Conservation (phyloP, 352 stramenopile genomes). For the Phytophthora boehmeriae region DNA sequence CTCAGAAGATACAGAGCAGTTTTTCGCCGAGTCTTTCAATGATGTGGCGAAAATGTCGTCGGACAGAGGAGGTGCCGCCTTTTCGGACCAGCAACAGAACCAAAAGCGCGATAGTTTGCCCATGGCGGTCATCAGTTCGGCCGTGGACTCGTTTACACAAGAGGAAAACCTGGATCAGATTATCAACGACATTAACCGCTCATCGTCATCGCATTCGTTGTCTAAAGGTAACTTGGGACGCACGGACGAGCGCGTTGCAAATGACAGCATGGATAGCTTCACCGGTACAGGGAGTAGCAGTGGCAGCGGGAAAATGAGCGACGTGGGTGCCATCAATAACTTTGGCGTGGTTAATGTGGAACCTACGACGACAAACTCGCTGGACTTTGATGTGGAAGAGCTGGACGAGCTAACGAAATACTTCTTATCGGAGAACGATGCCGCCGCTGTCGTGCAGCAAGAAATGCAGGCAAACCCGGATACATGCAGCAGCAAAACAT, state of each 20-base stretch:
- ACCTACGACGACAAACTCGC: constrained; percentile 44
- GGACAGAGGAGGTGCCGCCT: constrained; percentile 19
- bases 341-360: constrained; percentile 28
- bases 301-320: constrained; percentile 26
- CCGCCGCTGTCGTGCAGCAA: constrained; percentile 33
- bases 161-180: constrained; percentile 80
- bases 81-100: constrained; percentile 35
- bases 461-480: constrained; percentile 30
- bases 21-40: constrained; percentile 64
- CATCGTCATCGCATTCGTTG: constrained; percentile 50
- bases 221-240: constrained; percentile 28
- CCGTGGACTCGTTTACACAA: constrained; percentile 76
- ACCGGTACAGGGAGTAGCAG: constrained; percentile 41
- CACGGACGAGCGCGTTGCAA: constrained; percentile 7
- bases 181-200: constrained; percentile 74
- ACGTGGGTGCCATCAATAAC: constrained; percentile 16
- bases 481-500: constrained; percentile 12
- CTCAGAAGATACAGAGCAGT: constrained; percentile 66
- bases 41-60: constrained; percentile 52
- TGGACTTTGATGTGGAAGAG: constrained; percentile 75
- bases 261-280: constrained; percentile 30
- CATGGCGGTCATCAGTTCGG: constrained; percentile 64
- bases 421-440: constrained; percentile 65
- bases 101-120: constrained; percentile 74
- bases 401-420: constrained; percentile 80